These are phyloP conservation scores for Candida silvicultrix DNA, from an alignment of 805 yeast genomes.

Conservation along the genomic window DNA sequence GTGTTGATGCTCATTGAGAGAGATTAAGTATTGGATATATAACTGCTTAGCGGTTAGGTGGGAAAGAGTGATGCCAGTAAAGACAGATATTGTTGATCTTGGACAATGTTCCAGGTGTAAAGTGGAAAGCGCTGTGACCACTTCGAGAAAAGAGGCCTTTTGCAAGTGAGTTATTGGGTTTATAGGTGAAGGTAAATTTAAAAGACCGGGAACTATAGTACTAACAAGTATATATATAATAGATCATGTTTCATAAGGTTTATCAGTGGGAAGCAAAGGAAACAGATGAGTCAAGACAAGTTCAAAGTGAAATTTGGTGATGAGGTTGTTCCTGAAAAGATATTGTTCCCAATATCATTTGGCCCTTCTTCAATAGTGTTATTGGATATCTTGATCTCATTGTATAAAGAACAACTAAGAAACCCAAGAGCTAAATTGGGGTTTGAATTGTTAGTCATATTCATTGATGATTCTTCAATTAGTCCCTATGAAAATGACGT, in stretches of 20 bases:
- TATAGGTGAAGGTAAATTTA: not conserved
- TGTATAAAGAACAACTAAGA: slow-evolving; percentile 55
- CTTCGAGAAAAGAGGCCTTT: slow-evolving; percentile 58
- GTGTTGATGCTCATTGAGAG: not conserved
- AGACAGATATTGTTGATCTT: not conserved
- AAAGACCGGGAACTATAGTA: not conserved
- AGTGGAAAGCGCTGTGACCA: slow-evolving; percentile 31
- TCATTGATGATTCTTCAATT: slow-evolving; percentile 34
- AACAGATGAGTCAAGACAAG: slow-evolving; percentile 61
- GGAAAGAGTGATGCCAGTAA: not conserved
- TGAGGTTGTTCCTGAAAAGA: slow-evolving; percentile 34
- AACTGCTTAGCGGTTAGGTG: too few species aligned
- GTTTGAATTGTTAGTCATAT: slow-evolving; percentile 49
- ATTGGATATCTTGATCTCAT: slow-evolving; percentile 56
- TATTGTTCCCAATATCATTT: slow-evolving; percentile 59
- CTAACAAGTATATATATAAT: not conserved
- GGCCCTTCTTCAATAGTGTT: slow-evolving; percentile 63
- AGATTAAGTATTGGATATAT: too few species aligned
- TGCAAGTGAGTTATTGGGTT: slow-evolving; percentile 32
- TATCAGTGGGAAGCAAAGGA: slow-evolving; percentile 73
- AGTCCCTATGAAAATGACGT: slow-evolving; percentile 11
- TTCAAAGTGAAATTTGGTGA: slow-evolving; percentile 65
- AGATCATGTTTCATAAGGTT: slow-evolving; percentile 61
- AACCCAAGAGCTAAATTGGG: slow-evolving; percentile 65
- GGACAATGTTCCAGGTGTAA: slow-evolving; percentile 38